These are phyloP conservation scores for Phytophthora pseudosyringae DNA, from an alignment of 352 stramenopile species.

Conservation along the genomic window DNA sequence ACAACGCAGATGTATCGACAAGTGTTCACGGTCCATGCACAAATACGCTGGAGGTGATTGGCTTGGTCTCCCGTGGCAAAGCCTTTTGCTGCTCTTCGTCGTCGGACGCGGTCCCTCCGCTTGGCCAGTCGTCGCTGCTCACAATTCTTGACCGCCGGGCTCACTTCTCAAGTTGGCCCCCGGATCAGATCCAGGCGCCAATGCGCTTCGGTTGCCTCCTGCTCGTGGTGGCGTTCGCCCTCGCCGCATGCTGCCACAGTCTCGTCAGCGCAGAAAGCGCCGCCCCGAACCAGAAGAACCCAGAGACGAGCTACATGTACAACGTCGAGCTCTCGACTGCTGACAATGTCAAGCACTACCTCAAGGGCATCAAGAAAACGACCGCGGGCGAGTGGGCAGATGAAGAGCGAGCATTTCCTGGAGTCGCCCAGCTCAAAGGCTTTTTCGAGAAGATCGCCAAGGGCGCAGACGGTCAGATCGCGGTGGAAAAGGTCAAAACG, in stretches of 20 bases:
- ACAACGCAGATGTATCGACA: slow-evolving; percentile 5
- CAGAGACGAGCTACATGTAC: slow-evolving; percentile 1
- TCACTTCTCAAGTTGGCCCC: slow-evolving; percentile 11
- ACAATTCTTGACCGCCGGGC: slow-evolving; percentile 1
- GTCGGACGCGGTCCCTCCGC: slow-evolving; percentile 5
- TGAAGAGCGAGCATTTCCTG: slow-evolving; percentile 19
- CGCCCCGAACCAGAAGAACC: not conserved
- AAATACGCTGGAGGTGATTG: slow-evolving; percentile 18
- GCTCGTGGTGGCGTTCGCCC: slow-evolving; percentile 11
- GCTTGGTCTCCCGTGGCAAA: slow-evolving; percentile 16
- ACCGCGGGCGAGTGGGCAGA: not conserved
- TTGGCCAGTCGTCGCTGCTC: slow-evolving; percentile 18
- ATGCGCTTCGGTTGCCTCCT: slow-evolving; percentile 26
- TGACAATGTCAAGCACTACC: slow-evolving; percentile 7
- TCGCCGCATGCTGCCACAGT: slow-evolving; percentile 12
- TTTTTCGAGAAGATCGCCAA: slow-evolving; percentile 12
- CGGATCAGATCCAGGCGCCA: not conserved
- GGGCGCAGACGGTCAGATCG: not conserved
- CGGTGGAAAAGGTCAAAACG: slow-evolving; percentile 20
- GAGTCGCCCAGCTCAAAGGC: not conserved
- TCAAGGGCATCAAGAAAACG: slow-evolving; percentile 1
- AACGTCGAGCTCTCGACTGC: not conserved
- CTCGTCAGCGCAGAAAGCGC: slow-evolving; percentile 8
- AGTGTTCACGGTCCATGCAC: slow-evolving; percentile 22
- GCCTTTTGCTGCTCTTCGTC: slow-evolving; percentile 16